phyloP scores from a whole-genome alignment of 2,329 filamentous ascomycete species.

The Arachnomyces sp. region DNA sequence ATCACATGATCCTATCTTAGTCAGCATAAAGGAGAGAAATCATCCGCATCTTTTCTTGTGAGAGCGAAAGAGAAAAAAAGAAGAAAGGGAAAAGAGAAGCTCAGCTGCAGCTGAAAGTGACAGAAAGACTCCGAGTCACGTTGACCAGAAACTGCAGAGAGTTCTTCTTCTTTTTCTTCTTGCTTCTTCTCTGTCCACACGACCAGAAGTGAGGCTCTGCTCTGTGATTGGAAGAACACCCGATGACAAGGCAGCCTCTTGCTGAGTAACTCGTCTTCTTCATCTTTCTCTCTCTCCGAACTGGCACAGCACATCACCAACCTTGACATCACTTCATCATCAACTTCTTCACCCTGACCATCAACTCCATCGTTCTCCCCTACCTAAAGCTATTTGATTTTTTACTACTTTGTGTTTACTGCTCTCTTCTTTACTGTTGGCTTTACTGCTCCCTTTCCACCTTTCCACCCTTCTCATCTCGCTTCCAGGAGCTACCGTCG shows the following conservation, averaged over 20 bases:
- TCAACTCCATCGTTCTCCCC: constrained; percentile 6
- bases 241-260: not conserved
- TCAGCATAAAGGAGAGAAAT: too few relatives aligned
- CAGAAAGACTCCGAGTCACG: too few relatives aligned
- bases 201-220: too few relatives aligned
- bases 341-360: constrained; percentile 19
- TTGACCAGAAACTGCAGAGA: too few relatives aligned
- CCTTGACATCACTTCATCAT: constrained; percentile 33
- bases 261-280: constrained; percentile 26
- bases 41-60: too few relatives aligned
- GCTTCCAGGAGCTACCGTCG: constrained; percentile 19
- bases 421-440: not conserved
- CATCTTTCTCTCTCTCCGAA: constrained; percentile 23
- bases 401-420: constrained; percentile 10
- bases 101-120: too few relatives aligned
- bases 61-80: too few relatives aligned
- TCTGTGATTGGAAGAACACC: not conserved
- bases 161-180: too few relatives aligned
- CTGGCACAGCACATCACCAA: constrained; percentile 12
- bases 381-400: constrained; percentile 12
- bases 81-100: too few relatives aligned
- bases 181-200: too few relatives aligned
- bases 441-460: constrained; percentile 2
- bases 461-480: constrained; percentile 1
- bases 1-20: too few relatives aligned